These are phyloP conservation scores for Penicillium argentinense DNA, from an alignment of 495 filamentous ascomycete genomes.

Conservation along the genomic window DNA sequence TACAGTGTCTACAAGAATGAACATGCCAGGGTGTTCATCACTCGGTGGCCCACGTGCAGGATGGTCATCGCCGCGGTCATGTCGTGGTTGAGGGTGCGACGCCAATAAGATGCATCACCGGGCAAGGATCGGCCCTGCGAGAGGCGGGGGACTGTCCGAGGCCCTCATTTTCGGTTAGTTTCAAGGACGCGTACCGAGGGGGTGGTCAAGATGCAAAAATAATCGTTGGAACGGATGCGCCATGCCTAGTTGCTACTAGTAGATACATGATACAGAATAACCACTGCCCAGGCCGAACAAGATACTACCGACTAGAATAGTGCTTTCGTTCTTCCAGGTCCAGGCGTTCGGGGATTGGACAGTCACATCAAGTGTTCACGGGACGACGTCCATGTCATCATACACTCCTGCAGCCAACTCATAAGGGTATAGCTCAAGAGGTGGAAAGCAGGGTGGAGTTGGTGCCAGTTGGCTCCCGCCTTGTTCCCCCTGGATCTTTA, in stretches of 20 bases:
- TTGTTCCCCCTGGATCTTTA: conserved; percentile 30
- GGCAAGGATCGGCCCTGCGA: conserved; percentile 12
- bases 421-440: not conserved
- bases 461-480: not conserved
- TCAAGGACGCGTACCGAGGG: conserved; percentile 2
- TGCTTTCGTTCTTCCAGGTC: too few species aligned
- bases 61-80: too few species aligned
- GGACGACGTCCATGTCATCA: not conserved
- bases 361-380: not conserved
- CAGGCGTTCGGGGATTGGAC: too few species aligned
- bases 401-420: not conserved
- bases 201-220: not conserved
- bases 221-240: conserved; percentile 10
- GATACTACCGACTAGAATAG: not conserved
- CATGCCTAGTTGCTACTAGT: too few species aligned
- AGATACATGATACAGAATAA: conserved; percentile 28
- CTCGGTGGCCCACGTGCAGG: conserved; percentile 4
- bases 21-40: too few species aligned
- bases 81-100: too few species aligned
- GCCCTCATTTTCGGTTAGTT: conserved; percentile 5
- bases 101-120: conserved; percentile 21
- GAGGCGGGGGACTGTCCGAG: conserved; percentile 24
- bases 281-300: not conserved
- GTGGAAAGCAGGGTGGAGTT: not conserved
- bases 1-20: too few species aligned